Evolutionary conservation across 2,329 filamentous ascomycete genomes (phyloP).

Genomic region (Neophaeococcomyces mojaviensis): DNA sequence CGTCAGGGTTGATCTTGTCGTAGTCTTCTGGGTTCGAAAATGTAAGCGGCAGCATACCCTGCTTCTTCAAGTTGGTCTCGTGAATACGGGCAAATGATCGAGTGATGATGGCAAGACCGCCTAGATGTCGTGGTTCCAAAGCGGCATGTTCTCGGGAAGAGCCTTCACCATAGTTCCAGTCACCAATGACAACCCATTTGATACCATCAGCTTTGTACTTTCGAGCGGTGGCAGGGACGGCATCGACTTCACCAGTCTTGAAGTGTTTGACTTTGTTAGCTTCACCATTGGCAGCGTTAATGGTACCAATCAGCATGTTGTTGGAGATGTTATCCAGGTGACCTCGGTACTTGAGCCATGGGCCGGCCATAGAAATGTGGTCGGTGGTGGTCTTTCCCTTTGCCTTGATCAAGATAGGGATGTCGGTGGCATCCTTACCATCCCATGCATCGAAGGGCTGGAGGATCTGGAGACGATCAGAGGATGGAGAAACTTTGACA

Average conservation of each 20-base stretch:
- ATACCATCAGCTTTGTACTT: slow-evolving; percentile 98
- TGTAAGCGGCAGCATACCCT: slow-evolving; percentile 98
- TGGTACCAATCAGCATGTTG: slow-evolving; percentile 98
- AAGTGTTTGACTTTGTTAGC: slow-evolving; percentile 96
- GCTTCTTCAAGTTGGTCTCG: slow-evolving; percentile 99
- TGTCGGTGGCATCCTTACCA: slow-evolving; percentile 74
- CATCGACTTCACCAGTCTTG: slow-evolving; percentile 73
- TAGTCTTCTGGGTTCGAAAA: slow-evolving; percentile 94
- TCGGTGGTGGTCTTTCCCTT: slow-evolving; percentile 95
- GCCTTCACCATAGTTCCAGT: slow-evolving; percentile 99
- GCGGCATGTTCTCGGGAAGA: slow-evolving; percentile 97
- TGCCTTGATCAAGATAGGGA: slow-evolving; percentile 93
- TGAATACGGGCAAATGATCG: slow-evolving; percentile 97
- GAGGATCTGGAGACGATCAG: slow-evolving; percentile 90
- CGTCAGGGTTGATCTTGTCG: slow-evolving; percentile 88
- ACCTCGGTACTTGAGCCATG: slow-evolving; percentile 97
- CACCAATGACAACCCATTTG: slow-evolving; percentile 94
- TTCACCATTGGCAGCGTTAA: slow-evolving; percentile 91
- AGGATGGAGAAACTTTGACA: slow-evolving; percentile 79
- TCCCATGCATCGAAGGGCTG: slow-evolving; percentile 82
- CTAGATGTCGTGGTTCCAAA: slow-evolving; percentile 93
- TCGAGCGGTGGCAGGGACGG: slow-evolving; percentile 87
- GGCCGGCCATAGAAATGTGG: slow-evolving; percentile 94
- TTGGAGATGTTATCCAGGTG: slow-evolving; percentile 99
- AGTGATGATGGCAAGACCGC: slow-evolving; percentile 93